These are phyloP conservation scores for Penicillium sp. DNA, from an alignment of 2,329 filamentous ascomycete species.

Conservation along the genomic window DNA sequence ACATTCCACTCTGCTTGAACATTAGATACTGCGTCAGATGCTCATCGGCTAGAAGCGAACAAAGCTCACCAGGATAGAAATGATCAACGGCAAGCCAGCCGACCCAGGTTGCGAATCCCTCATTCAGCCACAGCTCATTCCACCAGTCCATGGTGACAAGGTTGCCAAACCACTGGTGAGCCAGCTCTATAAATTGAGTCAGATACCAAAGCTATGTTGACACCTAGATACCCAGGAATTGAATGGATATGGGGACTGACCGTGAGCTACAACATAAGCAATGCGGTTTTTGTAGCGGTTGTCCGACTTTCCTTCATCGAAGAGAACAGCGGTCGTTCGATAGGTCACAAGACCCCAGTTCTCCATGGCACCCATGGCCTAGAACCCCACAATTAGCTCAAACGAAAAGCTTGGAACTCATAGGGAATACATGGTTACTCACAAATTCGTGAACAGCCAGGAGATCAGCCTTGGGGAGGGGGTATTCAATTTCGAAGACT, in stretches of 20 bases:
- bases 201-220: neutral
- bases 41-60: neutral
- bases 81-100: slow-evolving; percentile 91
- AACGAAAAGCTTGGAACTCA: neutral
- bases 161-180: slow-evolving; percentile 95
- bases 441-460: slow-evolving; percentile 92
- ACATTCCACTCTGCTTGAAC: slow-evolving; percentile 76
- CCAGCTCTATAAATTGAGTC: slow-evolving; percentile 61
- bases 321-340: slow-evolving; percentile 91
- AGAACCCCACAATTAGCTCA: slow-evolving; percentile 41
- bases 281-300: slow-evolving; percentile 88
- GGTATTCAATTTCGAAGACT: slow-evolving; percentile 88
- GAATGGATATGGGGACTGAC: slow-evolving; percentile 27
- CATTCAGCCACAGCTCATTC: slow-evolving; percentile 90
- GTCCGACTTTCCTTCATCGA: slow-evolving; percentile 88
- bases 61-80: slow-evolving; percentile 67
- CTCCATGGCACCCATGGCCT: slow-evolving; percentile 74
- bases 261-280: slow-evolving; percentile 94
- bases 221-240: too few species aligned
- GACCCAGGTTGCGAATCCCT: slow-evolving; percentile 97
- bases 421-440: slow-evolving; percentile 37
- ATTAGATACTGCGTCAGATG: slow-evolving; percentile 18
- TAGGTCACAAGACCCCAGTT: slow-evolving; percentile 98
- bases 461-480: slow-evolving; percentile 86
- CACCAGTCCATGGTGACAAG: slow-evolving; percentile 97